These are phyloP conservation scores for Fagopyrum esculentum DNA, from an alignment of 148 eudicot species.

Conservation along the genomic window DNA sequence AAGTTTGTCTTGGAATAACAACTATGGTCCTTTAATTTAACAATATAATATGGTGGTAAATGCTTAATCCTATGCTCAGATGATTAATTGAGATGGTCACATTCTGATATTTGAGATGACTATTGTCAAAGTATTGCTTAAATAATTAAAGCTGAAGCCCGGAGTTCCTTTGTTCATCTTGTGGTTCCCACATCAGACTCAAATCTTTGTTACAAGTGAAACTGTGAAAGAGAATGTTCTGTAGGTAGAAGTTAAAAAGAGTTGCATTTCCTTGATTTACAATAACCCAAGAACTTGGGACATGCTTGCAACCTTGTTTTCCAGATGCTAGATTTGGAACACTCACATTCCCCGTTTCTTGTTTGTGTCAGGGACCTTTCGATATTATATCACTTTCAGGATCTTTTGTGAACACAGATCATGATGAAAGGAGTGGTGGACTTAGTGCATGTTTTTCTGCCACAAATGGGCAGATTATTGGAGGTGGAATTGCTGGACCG, in stretches of 20 bases:
- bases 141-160: not conserved
- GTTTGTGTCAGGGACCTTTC: conserved; percentile 50
- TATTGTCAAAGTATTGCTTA: not conserved
- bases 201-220: not conserved
- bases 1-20: not conserved
- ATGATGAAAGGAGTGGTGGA: conserved; percentile 62
- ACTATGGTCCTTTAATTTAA: not conserved
- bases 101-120: not conserved
- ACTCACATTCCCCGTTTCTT: not conserved
- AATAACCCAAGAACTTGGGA: not conserved
- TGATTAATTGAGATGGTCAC: not conserved
- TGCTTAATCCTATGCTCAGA: not conserved
- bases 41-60: not conserved
- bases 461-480: conserved; percentile 50
- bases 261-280: not conserved
- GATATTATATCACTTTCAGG: conserved; percentile 65
- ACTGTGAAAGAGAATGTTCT: not conserved
- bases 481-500: conserved; percentile 80
- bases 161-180: not conserved
- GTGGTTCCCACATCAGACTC: not conserved
- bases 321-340: not conserved
- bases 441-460: conserved; percentile 57
- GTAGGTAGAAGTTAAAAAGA: not conserved
- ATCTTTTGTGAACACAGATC: conserved; percentile 54
- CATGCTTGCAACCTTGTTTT: not conserved